Conservation (phyloP, 2,329 filamentous ascomycete genomes). For the Fonsecaea erecta region DNA sequence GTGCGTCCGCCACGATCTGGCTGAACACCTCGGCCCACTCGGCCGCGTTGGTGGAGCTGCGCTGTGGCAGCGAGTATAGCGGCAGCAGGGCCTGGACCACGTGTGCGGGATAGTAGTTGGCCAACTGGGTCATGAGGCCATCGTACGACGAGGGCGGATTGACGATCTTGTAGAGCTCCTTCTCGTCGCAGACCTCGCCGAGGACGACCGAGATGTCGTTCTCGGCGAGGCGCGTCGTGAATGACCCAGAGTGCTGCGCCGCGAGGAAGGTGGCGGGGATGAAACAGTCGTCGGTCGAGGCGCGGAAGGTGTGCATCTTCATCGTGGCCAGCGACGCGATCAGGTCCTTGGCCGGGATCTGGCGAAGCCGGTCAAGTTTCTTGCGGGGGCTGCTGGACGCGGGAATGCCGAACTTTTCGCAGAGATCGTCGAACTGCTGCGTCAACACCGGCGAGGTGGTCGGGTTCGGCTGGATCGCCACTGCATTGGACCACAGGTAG, state of each 20-base stretch:
- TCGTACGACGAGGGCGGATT: slow-evolving; percentile 45
- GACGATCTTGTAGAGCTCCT: slow-evolving; percentile 51
- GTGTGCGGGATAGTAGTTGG: slow-evolving; percentile 52
- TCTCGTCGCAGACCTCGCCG: slow-evolving; percentile 52
- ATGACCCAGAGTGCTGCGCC: slow-evolving; percentile 45
- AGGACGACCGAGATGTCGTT: slow-evolving; percentile 48
- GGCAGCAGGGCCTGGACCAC: slow-evolving; percentile 46
- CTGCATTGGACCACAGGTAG: slow-evolving; percentile 54
- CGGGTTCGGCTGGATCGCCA: slow-evolving; percentile 51
- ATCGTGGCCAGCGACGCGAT: slow-evolving; percentile 45
- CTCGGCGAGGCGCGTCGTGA: slow-evolving; percentile 47
- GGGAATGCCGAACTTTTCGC: slow-evolving; percentile 43
- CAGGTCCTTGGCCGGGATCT: slow-evolving; percentile 42
- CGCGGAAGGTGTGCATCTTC: slow-evolving; percentile 54
- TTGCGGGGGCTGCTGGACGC: slow-evolving; percentile 32
- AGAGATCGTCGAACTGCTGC: slow-evolving; percentile 52
- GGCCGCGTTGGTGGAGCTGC: slow-evolving; percentile 37
- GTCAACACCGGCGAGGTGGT: slow-evolving; percentile 44
- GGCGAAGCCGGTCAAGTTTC: slow-evolving; percentile 45
- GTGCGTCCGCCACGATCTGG: slow-evolving; percentile 49
- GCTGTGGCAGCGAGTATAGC: slow-evolving; percentile 41
- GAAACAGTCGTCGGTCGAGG: slow-evolving; percentile 51
- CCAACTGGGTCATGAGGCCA: slow-evolving; percentile 46
- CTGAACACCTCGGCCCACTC: slow-evolving; percentile 47
- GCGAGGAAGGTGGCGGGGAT: slow-evolving; percentile 47